A percentile compares a stretch with the other conserved stretches of the same genome.
Conservation (phyloP, 192 early-diverging fungal species). For the Dimargaris cristalligena region DNA sequence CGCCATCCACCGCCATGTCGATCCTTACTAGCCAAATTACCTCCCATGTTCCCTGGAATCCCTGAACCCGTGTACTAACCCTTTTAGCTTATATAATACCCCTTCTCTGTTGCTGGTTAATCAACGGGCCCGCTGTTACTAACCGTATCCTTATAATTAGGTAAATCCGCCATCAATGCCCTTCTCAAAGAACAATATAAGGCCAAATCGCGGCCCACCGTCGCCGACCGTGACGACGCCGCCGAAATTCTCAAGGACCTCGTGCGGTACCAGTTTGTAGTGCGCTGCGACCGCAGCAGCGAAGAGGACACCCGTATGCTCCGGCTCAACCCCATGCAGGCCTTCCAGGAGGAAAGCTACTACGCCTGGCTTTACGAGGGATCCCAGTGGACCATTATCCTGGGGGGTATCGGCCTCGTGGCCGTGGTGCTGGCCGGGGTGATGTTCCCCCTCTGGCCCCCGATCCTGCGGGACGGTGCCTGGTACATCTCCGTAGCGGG, state of each 20-base stretch:
- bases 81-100: neutral
- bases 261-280: slow-evolving; percentile 51
- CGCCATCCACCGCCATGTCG: neutral
- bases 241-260: slow-evolving; percentile 45
- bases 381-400: slow-evolving; percentile 55
- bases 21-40: slow-evolving; percentile 13
- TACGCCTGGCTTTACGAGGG: slow-evolving; percentile 91
- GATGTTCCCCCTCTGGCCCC: slow-evolving; percentile 95
- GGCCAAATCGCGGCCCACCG: slow-evolving; percentile 25
- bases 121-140: no score
- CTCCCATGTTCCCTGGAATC: slow-evolving; percentile 13
- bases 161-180: slow-evolving; percentile 27
- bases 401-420: slow-evolving; percentile 67
- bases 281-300: slow-evolving; percentile 49
- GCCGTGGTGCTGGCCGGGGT: slow-evolving; percentile 75
- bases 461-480: slow-evolving; percentile 57
- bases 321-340: slow-evolving; percentile 35
- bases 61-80: slow-evolving; percentile 8
- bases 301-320: slow-evolving; percentile 30
- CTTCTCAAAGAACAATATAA: slow-evolving; percentile 18
- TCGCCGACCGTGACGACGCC: slow-evolving; percentile 39
- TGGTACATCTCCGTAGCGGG: slow-evolving; percentile 78
- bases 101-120: no score
- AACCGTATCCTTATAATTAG: no score
- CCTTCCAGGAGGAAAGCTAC: slow-evolving; percentile 65